Base-by-base conservation (phyloP, 2,329 filamentous ascomycete species). In the Monilinia aucupariae region DNA sequence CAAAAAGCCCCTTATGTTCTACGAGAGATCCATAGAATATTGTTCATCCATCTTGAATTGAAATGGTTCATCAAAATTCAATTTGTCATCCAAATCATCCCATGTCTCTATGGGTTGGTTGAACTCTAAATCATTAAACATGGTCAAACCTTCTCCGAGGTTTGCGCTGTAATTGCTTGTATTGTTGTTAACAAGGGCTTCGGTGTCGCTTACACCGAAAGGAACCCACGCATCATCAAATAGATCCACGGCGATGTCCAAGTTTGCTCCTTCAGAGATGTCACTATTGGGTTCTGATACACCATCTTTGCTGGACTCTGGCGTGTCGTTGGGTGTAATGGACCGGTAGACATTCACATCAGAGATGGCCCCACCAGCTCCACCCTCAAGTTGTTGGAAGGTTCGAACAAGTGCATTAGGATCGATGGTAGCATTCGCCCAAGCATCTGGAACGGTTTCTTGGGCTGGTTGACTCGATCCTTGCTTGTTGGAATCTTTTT, bases 241-340 rank as follows among this genome's bases (percentile, higher is more conserved):
- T 13, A 71, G 56, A n/a, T 74, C 69, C 15, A 82, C 70, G 39
- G 79, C 81, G 56, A 85, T 80, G 50, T 86, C 83, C 17, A 85
- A 75, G 20, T 75, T 72, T 4, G 79, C 77, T 6, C 77, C 78
- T 63, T 87, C 85, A 3, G 82, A 80, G 22, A 86, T 81, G 67
- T 87, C 85, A 69, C 83, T 86, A 65, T 81, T 86, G 12, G 83
- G 82, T 68, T 87, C 84, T 48, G 84, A 85, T 10, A 77, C 73
- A 4, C 81, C 80, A 34, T 87, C 84, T 71, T 86, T 85, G 73
- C 78, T 83, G 2, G 84, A 87, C 67, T 86, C 85, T 0, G 85
- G 85, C 9, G 85, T 87, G 70, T 87, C 83, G 64, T 85, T 84
- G 0, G 84, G 84, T 30, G 84, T 84, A 63, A 82, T 75, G 1